Evolutionary conservation across 345 rosid species (phyloP).

Genomic region (Kandelia obovata): DNA sequence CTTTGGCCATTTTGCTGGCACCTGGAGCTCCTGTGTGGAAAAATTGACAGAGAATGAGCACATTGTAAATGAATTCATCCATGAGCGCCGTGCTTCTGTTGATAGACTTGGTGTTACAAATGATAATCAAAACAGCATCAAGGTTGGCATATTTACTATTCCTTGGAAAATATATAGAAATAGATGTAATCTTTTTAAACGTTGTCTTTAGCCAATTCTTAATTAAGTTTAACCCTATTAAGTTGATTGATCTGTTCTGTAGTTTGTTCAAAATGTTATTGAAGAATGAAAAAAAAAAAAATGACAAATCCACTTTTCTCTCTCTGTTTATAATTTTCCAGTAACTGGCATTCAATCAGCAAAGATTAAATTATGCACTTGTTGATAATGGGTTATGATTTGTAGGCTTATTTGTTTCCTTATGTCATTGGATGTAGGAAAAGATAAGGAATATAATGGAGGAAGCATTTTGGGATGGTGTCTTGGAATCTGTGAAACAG

Average conservation of each 20-base stretch:
- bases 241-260: no score
- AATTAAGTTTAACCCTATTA: no score
- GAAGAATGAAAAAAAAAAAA: no score
- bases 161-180: not conserved
- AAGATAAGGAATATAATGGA: constrained; percentile 73
- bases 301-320: no score
- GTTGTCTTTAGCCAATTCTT: no score
- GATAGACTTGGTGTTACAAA: constrained; percentile 33
- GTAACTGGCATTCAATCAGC: no score
- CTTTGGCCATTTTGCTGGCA: constrained; percentile 23
- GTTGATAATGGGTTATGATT: no score
- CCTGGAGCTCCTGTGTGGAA: constrained; percentile 23
- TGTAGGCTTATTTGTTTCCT: constrained; percentile 1
- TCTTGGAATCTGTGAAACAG: constrained; percentile 61
- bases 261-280: no score
- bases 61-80: constrained; percentile 71
- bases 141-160: constrained; percentile 44
- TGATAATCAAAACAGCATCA: constrained; percentile 45
- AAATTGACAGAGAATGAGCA: constrained; percentile 60
- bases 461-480: constrained; percentile 83
- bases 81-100: constrained; percentile 38
- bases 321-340: no score
- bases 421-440: constrained; percentile 35
- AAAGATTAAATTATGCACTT: no score
- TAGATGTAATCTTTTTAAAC: not conserved